phyloP scores from a whole-genome alignment of 2,329 filamentous ascomycete species.

The Pezicula rhizophila region DNA sequence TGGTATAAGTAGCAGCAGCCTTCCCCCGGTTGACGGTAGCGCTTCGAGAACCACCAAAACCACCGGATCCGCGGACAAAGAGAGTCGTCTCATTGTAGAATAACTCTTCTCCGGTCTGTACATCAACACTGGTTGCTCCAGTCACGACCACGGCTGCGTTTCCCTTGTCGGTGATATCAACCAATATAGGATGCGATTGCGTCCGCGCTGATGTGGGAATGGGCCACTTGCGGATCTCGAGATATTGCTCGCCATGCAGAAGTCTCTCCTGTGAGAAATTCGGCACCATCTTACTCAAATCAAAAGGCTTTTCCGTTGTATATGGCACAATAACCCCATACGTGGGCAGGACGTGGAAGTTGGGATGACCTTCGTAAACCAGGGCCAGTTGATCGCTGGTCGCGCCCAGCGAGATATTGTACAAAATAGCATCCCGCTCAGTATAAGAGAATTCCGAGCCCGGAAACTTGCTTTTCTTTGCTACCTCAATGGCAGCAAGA shows the following conservation, averaged over 20 bases:
- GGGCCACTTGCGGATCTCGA: constrained; percentile 88
- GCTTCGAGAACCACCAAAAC: constrained; percentile 71
- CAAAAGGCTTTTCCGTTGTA: constrained; percentile 74
- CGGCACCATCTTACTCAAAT: constrained; percentile 75
- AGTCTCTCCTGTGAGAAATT: constrained; percentile 99
- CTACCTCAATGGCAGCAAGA: constrained; percentile 68
- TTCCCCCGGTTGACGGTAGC: constrained; percentile 74
- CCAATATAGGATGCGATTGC: constrained; percentile 68
- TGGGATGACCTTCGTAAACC: constrained; percentile 83
- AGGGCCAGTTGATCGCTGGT: constrained; percentile 83
- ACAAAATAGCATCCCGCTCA: constrained; percentile 85
- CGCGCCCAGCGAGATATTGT: constrained; percentile 90
- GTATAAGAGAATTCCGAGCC: constrained; percentile 77
- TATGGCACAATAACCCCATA: constrained; percentile 96
- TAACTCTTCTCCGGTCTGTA: constrained; percentile 76
- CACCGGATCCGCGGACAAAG: constrained; percentile 85
- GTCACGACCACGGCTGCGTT: constrained; percentile 77
- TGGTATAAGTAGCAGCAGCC: constrained; percentile 71
- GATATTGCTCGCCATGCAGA: constrained; percentile 96
- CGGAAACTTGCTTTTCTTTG: constrained; percentile 63
- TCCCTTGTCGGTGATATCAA: constrained; percentile 96
- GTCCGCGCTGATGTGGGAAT: constrained; percentile 79
- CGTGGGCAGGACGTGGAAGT: constrained; percentile 93
- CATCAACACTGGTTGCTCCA: constrained; percentile 77
- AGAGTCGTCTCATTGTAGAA: constrained; percentile 97